Conservation (phyloP, 208 protist genomes). For the Blechomonas ayalai region DNA sequence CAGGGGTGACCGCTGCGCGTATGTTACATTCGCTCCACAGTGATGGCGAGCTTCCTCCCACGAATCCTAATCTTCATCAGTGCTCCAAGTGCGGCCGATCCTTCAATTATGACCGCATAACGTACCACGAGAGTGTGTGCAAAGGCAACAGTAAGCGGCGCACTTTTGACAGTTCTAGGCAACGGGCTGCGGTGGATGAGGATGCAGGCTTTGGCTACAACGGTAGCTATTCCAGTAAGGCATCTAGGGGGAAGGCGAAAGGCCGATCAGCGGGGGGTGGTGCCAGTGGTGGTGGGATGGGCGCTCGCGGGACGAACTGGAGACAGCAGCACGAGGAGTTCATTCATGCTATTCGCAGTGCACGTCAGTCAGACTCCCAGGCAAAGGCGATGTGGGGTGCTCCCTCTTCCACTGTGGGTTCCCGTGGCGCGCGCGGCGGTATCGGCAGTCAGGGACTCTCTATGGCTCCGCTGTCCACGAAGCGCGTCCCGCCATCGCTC, state of each 20-base stretch:
- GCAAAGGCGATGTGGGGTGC: conserved; percentile 49
- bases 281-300: background rate
- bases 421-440: background rate
- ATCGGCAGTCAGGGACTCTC: background rate
- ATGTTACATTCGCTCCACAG: conserved; percentile 16
- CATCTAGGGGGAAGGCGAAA: conserved; percentile 4
- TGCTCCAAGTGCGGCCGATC: conserved; percentile 81
- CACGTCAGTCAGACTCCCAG: conserved; percentile 17
- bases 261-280: conserved; percentile 4
- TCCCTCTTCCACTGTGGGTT: background rate
- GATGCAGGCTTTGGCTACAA: conserved; percentile 14
- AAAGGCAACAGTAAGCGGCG: conserved; percentile 58
- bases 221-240: conserved; percentile 13
- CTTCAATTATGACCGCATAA: conserved; percentile 84
- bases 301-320: conserved; percentile 56
- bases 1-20: conserved; percentile 34
- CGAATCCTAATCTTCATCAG: conserved; percentile 68
- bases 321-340: conserved; percentile 87
- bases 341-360: conserved; percentile 62
- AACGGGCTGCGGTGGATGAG: conserved; percentile 40
- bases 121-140: conserved; percentile 89
- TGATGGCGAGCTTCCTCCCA: conserved; percentile 4
- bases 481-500: conserved; percentile 47
- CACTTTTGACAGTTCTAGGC: conserved; percentile 72
- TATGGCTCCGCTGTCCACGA: conserved; percentile 1